Base-by-base conservation (phyloP, 2,329 filamentous ascomycete species). In the Neonectria coccinea region DNA sequence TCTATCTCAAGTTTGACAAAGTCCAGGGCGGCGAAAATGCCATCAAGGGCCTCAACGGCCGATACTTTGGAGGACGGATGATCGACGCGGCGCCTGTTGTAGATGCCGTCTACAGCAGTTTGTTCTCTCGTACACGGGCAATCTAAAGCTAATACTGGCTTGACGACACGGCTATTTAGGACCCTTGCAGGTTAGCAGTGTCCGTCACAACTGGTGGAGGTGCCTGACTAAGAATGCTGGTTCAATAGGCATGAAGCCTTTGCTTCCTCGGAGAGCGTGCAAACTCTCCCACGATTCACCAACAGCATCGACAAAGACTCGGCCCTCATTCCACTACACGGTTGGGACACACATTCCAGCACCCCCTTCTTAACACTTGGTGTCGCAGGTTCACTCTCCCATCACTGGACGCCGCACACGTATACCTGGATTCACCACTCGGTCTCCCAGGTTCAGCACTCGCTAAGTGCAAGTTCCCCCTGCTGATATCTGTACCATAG, bases 1-100 rank as follows among this genome's bases (percentile, higher is more conserved):
- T 99, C 74, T 99, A 97, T 81, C 90, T 99, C 79, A 99, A 99
- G 81, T 99, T 99, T 83, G 94, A 97, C 81, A 92, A 93, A 76
- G 92, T 98, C 67, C 89, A 94, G 79, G 95, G 95, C 74, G 95
- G 95, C 78, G 93, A 97, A 82, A 98, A 97, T 78, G 96, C 96
- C 74, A 97, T 98, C 82, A 97, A 97, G 80, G 96, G 96, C 77
- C 89, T 99, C 68, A 98, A 99, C 80, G 96, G 96, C 76, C 91
- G 96, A 78, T 97, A 92, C 81, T 99, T 99, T 81, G 96, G 93
- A 77, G 93, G 93, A 75, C 89, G 91, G 76, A 93, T 93, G 85
- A 97, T 99, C 80, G 95, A 92, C 78, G 96, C 95, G 74, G 92
- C 94, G 70, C 96, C 94, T 79, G 93, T 99, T 82, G 95, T 98